These are phyloP conservation scores for Fusarium succisae DNA, from an alignment of 2,329 filamentous ascomycete species.

Conservation along the genomic window DNA sequence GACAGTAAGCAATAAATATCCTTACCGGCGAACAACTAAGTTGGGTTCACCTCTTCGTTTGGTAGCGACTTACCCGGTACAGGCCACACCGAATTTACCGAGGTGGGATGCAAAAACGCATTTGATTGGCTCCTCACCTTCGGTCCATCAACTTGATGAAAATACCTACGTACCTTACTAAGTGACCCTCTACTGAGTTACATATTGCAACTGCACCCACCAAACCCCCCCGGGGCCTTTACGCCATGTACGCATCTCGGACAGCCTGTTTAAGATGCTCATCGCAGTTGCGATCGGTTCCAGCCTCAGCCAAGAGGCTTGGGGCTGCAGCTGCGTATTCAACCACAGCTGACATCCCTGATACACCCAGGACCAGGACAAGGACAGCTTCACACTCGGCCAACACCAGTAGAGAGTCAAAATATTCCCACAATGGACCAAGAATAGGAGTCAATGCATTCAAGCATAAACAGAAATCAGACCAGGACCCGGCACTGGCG, in stretches of 20 bases:
- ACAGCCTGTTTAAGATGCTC: constrained; percentile 50
- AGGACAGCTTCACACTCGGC: constrained; percentile 3
- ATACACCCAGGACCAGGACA: constrained; percentile 2
- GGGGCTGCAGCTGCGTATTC: constrained; percentile 39
- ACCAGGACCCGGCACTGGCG: constrained; percentile 42
- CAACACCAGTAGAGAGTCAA: constrained; percentile 6
- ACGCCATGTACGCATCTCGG: constrained; percentile 49
- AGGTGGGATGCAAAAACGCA: not conserved
- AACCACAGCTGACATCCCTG: constrained; percentile 30
- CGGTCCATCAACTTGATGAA: constrained; percentile 18
- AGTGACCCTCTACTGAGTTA: constrained; percentile 15
- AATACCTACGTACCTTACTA: constrained; percentile 17
- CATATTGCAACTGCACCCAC: constrained; percentile 7
- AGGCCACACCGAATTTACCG: constrained; percentile 31
- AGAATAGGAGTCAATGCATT: not conserved
- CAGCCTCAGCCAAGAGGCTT: constrained; percentile 27
- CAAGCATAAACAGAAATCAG: not conserved
- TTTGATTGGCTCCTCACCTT: constrained; percentile 36
- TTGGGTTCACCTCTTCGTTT: not conserved
- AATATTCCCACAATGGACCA: not conserved
- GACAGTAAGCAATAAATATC: not conserved
- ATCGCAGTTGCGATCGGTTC: constrained; percentile 38
- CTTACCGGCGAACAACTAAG: not conserved
- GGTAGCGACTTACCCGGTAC: not conserved
- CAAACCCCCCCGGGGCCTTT: constrained; percentile 7